Conservation (phyloP, 1,284 basidiomycete species). For the Trametes polyzona region DNA sequence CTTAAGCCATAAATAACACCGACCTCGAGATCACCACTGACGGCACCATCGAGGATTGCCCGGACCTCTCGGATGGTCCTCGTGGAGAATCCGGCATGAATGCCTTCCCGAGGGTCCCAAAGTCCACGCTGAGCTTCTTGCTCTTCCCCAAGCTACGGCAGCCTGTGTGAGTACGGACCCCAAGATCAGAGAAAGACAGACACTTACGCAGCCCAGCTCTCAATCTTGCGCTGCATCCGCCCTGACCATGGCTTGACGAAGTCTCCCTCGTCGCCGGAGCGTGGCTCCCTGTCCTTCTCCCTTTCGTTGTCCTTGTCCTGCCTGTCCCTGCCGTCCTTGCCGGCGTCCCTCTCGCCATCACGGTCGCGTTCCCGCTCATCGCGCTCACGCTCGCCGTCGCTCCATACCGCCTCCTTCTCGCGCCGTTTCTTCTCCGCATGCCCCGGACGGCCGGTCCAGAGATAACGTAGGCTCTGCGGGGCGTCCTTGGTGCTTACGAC, state of each 20-base stretch:
- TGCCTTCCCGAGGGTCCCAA: slow-evolving; percentile 32
- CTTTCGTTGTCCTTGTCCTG: slow-evolving; percentile 40
- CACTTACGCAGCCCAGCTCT: slow-evolving; percentile 69
- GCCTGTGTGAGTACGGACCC: slow-evolving; percentile 4
- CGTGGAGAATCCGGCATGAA: slow-evolving; percentile 29
- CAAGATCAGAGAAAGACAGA: background rate
- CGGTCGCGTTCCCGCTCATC: slow-evolving; percentile 37
- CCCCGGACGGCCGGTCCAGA: slow-evolving; percentile 45
- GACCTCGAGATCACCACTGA: slow-evolving; percentile 42
- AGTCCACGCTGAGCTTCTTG: slow-evolving; percentile 44
- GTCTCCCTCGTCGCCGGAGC: slow-evolving; percentile 42
- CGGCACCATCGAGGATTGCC: slow-evolving; percentile 33
- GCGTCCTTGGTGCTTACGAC: slow-evolving; percentile 40
- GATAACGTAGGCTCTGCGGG: slow-evolving; percentile 41
- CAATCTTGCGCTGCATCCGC: slow-evolving; percentile 68
- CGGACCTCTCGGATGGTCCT: slow-evolving; percentile 26
- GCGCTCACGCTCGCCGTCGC: slow-evolving; percentile 39
- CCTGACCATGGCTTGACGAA: slow-evolving; percentile 53
- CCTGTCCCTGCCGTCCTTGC: slow-evolving; percentile 41
- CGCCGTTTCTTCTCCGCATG: slow-evolving; percentile 37
- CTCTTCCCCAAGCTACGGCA: slow-evolving; percentile 35
- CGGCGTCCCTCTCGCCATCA: slow-evolving; percentile 31
- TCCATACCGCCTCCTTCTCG: slow-evolving; percentile 38
- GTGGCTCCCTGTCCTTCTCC: slow-evolving; percentile 38
- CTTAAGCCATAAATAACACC: slow-evolving; percentile 8